Evolutionary conservation across 768 basidiomycete genomes (phyloP), one percentile per base, ranked within the genome.

Genomic region (Lactarius deliciosus): DNA sequence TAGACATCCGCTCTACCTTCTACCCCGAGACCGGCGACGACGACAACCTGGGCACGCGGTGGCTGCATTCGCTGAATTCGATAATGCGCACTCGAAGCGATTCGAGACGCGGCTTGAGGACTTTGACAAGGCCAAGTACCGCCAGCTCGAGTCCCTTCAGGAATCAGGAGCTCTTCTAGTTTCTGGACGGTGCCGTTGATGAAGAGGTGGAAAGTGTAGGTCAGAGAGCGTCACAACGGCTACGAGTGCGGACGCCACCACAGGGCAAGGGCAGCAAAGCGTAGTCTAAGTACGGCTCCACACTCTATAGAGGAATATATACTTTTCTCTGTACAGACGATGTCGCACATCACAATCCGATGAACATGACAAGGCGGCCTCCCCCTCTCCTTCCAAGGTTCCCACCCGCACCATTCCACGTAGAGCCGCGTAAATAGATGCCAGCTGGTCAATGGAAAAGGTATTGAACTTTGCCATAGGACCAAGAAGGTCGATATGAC

Each of bases 61-160:
- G n/a, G n/a, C n/a, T n/a, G n/a, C n/a, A n/a, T n/a, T n/a, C n/a
- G n/a, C n/a, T n/a, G n/a, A n/a, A n/a, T n/a, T n/a, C n/a, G 86
- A 91, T 38, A 74, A 81, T 0, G 66, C 79, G 3, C n/a, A n/a
- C n/a, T n/a, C n/a, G n/a, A n/a, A n/a, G n/a, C 87, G 86, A 72
- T 94, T 87, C 68, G 84, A 86, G 43, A 81, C 84, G 62, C 86
- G 89, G 70, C 78, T 94, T 15, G 86, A 87, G 66, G 83, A 82
- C 66, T 89, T 92, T 74, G 85, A 81, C 66, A 89, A 91, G 72
- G 88, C 84, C 45, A 88, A 92, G 47, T 87, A 85, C 65, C 78
- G 88, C 65, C 80, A 87, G 63, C 79, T 92, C 3, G 83, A 86
- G 61, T 78, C 84, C 36, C 81, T 91, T 34, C 81, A 85, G 50